phyloP scores from a whole-genome alignment of 352 stramenopile genomes.

The Phytophthora megakarya region DNA sequence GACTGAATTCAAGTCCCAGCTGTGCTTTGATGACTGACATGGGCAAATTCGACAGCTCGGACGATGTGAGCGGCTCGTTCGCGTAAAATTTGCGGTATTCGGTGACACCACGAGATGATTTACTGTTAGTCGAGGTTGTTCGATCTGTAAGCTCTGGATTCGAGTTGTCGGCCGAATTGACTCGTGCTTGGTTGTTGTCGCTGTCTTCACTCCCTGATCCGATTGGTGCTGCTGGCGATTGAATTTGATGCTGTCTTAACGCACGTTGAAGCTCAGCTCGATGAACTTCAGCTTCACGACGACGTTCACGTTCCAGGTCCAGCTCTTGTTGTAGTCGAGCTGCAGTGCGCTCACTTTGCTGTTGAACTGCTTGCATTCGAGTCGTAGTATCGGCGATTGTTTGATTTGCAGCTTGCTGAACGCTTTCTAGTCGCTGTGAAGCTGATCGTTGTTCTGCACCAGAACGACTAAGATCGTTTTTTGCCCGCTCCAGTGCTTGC shows the following conservation, averaged over 20 bases:
- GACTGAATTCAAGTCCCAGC: constrained; percentile 62
- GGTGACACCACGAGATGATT: constrained; percentile 1
- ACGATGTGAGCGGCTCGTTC: constrained; percentile 67
- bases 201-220: constrained; percentile 4
- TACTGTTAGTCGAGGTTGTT: constrained; percentile 17
- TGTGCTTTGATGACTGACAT: constrained; percentile 79
- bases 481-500: constrained; percentile 56
- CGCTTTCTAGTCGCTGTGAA: constrained; percentile 54
- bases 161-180: constrained; percentile 4
- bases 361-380: constrained; percentile 53
- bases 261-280: constrained; percentile 63
- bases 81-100: constrained; percentile 69
- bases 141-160: constrained; percentile 26
- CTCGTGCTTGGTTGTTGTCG: constrained; percentile 19
- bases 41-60: constrained; percentile 66
- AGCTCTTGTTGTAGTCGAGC: constrained; percentile 55
- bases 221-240: constrained; percentile 19
- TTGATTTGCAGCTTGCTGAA: constrained; percentile 62
- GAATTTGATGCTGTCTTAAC: constrained; percentile 42
- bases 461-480: constrained; percentile 53
- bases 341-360: constrained; percentile 54
- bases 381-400: constrained; percentile 61
- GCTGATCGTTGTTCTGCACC: constrained; percentile 51
- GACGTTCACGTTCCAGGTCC: constrained; percentile 59
- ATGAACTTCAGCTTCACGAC: constrained; percentile 60